Base-by-base conservation (phyloP, 768 basidiomycete genomes). In the Phylloporus arenicola region DNA sequence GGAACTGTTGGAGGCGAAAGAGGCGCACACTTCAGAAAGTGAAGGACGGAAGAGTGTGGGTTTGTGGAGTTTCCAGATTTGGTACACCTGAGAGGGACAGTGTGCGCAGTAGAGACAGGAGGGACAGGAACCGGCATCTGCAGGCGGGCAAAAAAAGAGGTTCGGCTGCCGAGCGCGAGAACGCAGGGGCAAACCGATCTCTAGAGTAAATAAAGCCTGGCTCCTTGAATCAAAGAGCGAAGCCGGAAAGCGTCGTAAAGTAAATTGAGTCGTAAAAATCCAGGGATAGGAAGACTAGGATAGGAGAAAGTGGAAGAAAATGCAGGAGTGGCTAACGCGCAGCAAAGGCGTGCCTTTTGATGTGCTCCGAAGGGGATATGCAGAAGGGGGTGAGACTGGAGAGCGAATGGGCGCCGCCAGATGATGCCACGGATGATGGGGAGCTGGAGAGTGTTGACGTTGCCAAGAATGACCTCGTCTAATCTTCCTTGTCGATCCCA, bases 291-390 rank as follows among this genome's bases (percentile, higher is more conserved):
- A 55, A 55, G 54, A 55, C 41, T 59, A 63, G 61, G 62, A 63
- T 65, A 68, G 65, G 65, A 59, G 58, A 57, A 54, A 22, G 53
- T 6, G 30, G 56, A 45, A 57, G 57, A 64, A 56, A 62, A 62
- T 57, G 59, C 54, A 50, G 56, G 35, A 49, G 64, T 79, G 88
- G 86, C 86, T 75, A 76, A 91, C 88, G 88, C 88, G 77, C 88
- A 89, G 76, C 84, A 77, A 90, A 91, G 88, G 88, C 88, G 88
- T 78, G 86, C 86, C 86, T 89, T 89, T 90, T 89, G 64, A 60
- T 57, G 57, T 62, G 68, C 60, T 68, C 66, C 63, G 56, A 58
- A 31, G 63, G 44, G 58, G 62, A 57, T 62, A 63, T 59, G 61
- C 64, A 60, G 58, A 54, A 45, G 52, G 30, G 50, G 35, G 46